A percentile compares a stretch with the other conserved stretches of the same genome.
Conservation (phyloP, 106 monocot genomes). For the Cymbidium sinense region DNA sequence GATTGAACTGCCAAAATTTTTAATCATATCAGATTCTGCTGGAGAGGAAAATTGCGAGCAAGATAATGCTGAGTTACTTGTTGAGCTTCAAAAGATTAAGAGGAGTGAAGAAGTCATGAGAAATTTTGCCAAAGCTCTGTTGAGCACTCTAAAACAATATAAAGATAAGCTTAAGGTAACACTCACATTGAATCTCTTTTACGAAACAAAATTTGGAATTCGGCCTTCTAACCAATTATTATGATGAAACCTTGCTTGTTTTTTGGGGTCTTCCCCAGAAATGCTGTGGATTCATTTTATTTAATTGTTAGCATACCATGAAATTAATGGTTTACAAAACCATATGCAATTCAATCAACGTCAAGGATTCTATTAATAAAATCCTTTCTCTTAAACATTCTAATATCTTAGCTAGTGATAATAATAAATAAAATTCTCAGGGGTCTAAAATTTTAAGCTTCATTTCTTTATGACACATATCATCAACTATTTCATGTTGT, state of each 20-base stretch:
- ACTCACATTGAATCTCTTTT: not conserved
- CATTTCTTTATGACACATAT: not conserved
- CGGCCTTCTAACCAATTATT: not conserved
- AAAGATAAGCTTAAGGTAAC: constrained; percentile 60
- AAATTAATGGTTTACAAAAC: not conserved
- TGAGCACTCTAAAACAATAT: constrained; percentile 61
- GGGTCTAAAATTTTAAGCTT: not conserved
- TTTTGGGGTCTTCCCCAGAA: not conserved
- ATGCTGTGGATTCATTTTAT: not conserved
- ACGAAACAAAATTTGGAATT: not conserved
- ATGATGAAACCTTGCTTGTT: not conserved
- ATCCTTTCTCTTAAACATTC: not conserved
- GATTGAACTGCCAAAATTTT: constrained; percentile 1
- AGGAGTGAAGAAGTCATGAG: constrained; percentile 50
- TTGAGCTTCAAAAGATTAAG: constrained; percentile 28
- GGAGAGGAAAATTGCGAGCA: not conserved
- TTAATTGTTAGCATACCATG: not conserved
- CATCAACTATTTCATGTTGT: not conserved
- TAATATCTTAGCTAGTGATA: not conserved
- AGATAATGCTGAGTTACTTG: constrained; percentile 10
- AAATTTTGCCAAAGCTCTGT: constrained; percentile 58
- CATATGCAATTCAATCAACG: not conserved
- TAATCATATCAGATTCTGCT: constrained; percentile 10
- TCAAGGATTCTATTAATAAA: not conserved
- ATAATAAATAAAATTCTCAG: not conserved